Conservation (phyloP, 2,329 filamentous ascomycete genomes). For the Blastomyces emzantsi region DNA sequence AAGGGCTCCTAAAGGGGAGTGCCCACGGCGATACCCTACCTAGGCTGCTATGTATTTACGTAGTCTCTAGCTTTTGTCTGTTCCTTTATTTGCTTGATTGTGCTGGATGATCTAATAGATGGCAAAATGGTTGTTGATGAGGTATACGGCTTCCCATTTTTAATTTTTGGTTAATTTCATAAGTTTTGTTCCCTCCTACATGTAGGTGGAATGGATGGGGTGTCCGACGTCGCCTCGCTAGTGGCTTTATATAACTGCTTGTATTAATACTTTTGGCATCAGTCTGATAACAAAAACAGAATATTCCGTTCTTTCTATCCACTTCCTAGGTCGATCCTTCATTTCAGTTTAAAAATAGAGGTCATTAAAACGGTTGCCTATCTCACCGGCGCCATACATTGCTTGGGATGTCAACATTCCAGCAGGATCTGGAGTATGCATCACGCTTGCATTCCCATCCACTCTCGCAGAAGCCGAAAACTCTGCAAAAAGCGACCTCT, state of each 20-base stretch:
- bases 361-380: background rate
- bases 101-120: background rate
- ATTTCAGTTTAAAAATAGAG: background rate
- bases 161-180: background rate
- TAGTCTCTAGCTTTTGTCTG: conserved; percentile 1
- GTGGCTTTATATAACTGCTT: too few relatives aligned
- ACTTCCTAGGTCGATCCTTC: background rate
- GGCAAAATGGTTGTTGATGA: background rate
- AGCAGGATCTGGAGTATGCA: too few relatives aligned
- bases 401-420: too few relatives aligned
- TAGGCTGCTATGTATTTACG: background rate
- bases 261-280: too few relatives aligned
- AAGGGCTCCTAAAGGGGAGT: background rate
- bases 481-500: too few relatives aligned
- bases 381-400: background rate
- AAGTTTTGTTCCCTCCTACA: background rate
- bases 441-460: background rate
- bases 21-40: background rate
- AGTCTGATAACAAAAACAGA: background rate
- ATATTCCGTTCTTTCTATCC: background rate
- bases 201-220: background rate
- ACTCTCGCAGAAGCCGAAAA: too few relatives aligned
- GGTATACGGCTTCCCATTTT: background rate
- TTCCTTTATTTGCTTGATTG: background rate
- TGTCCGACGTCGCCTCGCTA: too few relatives aligned